phyloP scores from a whole-genome alignment of 2,329 filamentous ascomycete genomes.

The Calycina herbarum region DNA sequence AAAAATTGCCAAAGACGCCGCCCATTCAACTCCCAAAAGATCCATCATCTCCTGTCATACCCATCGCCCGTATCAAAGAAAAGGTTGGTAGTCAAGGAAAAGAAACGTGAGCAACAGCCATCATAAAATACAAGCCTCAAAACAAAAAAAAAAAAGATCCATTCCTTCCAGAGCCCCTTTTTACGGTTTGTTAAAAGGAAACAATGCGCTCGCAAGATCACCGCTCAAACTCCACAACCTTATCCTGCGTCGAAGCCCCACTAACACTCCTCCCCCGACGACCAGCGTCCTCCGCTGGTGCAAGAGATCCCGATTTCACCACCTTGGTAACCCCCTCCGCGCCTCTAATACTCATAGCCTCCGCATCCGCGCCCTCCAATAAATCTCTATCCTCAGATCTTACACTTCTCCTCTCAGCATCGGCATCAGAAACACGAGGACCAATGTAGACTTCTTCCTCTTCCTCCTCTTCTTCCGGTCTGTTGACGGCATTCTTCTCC shows the following conservation, averaged over 20 bases:
- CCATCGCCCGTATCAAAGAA: neutral
- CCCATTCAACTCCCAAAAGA: constrained; percentile 2
- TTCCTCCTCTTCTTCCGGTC: constrained; percentile 67
- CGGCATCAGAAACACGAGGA: constrained; percentile 46
- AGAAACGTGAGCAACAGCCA: neutral
- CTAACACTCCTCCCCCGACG: constrained; percentile 29
- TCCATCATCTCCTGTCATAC: neutral
- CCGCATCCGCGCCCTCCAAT: constrained; percentile 72
- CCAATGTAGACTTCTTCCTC: constrained; percentile 64
- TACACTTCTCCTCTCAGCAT: constrained; percentile 63
- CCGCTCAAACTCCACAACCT: constrained; percentile 49
- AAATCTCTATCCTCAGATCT: constrained; percentile 68
- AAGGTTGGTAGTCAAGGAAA: neutral
- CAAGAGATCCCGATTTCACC: constrained; percentile 21
- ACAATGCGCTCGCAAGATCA: constrained; percentile 17
- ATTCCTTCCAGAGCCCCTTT: neutral
- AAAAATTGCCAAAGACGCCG: neutral
- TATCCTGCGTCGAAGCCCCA: constrained; percentile 35
- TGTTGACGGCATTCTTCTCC: constrained; percentile 75
- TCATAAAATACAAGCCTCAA: constrained; percentile 1
- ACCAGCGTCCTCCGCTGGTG: constrained; percentile 27
- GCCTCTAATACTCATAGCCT: constrained; percentile 50
- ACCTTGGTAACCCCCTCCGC: constrained; percentile 28
- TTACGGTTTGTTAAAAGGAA: neutral
- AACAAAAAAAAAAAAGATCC: neutral